Evolutionary conservation across 768 basidiomycete genomes (phyloP).

Genomic region (Cyclocybe cylindracea): DNA sequence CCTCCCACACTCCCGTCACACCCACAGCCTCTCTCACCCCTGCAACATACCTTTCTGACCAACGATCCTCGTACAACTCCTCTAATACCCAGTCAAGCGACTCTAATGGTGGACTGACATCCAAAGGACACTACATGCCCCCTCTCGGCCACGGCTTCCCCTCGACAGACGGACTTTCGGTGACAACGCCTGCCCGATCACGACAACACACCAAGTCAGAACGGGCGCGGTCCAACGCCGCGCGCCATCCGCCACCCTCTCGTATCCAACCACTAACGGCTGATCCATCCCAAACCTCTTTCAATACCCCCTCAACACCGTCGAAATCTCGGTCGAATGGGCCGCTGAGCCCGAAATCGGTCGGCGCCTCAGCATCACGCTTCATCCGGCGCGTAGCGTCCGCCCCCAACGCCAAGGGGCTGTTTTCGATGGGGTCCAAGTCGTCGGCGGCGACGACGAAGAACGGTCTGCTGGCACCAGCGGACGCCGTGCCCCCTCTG

Average conservation of each 20-base stretch:
- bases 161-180: constrained; percentile 41
- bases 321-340: constrained; percentile 49
- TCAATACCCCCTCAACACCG: constrained; percentile 35
- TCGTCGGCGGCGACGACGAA: constrained; percentile 58
- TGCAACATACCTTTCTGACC: constrained; percentile 56
- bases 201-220: constrained; percentile 50
- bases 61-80: constrained; percentile 77
- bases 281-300: constrained; percentile 47
- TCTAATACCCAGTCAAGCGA: constrained; percentile 77
- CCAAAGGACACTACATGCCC: constrained; percentile 26
- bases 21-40: constrained; percentile 55
- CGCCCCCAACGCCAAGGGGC: constrained; percentile 92
- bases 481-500: constrained; percentile 56
- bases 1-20: constrained; percentile 39
- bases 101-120: constrained; percentile 45
- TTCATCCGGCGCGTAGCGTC: constrained; percentile 96
- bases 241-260: constrained; percentile 22
- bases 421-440: constrained; percentile 69
- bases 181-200: constrained; percentile 29
- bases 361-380: constrained; percentile 77
- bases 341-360: constrained; percentile 65
- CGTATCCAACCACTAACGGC: constrained; percentile 40
- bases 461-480: constrained; percentile 79
- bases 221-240: constrained; percentile 18
- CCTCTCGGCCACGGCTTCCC: constrained; percentile 30